phyloP scores from a whole-genome alignment of 176 grass and related monocot species.

The Paspalum vaginatum region DNA sequence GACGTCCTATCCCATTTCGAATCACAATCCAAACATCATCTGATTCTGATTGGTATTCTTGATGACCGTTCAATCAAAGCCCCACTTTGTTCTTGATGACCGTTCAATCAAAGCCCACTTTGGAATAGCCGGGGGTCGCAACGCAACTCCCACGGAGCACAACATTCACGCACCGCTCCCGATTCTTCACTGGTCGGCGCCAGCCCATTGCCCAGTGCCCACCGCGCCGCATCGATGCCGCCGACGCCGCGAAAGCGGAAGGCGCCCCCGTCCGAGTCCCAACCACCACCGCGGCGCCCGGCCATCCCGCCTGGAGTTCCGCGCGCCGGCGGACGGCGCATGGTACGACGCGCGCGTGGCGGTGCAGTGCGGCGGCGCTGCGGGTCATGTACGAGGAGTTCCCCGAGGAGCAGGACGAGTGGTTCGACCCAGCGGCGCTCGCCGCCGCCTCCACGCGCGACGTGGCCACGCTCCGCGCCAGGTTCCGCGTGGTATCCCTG shows the following conservation, averaged over 20 bases:
- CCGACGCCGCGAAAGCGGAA: constrained; percentile 18
- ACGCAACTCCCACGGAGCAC: too few relatives aligned
- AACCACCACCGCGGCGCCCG: not conserved
- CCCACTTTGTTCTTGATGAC: too few relatives aligned
- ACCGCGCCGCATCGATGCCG: constrained; percentile 17
- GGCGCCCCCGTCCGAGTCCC: not conserved
- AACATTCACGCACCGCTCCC: too few relatives aligned
- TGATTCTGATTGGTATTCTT: too few relatives aligned
- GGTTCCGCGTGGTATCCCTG: constrained; percentile 13
- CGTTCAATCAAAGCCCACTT: too few relatives aligned
- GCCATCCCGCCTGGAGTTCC: constrained; percentile 34
- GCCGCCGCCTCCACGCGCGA: not conserved
- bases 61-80: too few relatives aligned
- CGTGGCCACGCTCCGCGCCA: constrained; percentile 39
- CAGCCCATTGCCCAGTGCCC: not conserved
- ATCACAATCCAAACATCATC: too few relatives aligned
- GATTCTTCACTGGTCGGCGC: not conserved
- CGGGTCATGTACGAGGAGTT: constrained; percentile 59
- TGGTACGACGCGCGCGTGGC: constrained; percentile 49
- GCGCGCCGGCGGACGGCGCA: constrained; percentile 37
- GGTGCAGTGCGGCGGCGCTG: constrained; percentile 32
- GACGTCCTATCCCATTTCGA: too few relatives aligned
- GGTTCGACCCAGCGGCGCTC: constrained; percentile 33
- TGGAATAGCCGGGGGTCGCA: too few relatives aligned
- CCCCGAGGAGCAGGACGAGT: constrained; percentile 42